Base-by-base conservation (phyloP, 1,284 basidiomycete species). In the Fereydounia khargensis region DNA sequence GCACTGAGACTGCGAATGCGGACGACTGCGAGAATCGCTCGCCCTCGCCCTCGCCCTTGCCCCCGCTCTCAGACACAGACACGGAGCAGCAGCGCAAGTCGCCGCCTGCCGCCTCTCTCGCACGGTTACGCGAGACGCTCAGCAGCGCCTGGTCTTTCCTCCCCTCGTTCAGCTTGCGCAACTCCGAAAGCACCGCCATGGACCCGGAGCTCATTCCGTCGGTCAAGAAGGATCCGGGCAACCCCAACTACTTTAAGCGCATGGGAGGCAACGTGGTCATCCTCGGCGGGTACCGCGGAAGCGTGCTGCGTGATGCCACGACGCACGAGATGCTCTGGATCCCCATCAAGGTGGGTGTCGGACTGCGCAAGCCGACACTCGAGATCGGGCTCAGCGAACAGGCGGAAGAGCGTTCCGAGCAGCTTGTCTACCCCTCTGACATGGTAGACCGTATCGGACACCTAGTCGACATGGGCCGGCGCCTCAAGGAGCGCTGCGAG, bases 201-300 rank as follows among this genome's bases (percentile, higher is more conserved):
- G 64, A 64, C 23, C 43, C 59, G 3, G 60, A 64, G 39, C 42
- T 58, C n/a, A 64, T 66, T 16, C 64, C 64, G 0, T 42, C 46
- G 3, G 52, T 64, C 11, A 52, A 44, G 54, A 19, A 52, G 50
- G 31, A 60, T 36, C 3, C 47, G 53, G 35, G 62, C 49, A 35
- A 46, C 48, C 47, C 53, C 9, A 45, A 55, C 28, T 65, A 62
- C 42, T 69, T 73, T 61, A 51, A 63, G 20, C 42, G 47, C n/a
- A 45, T 77, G 6, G 48, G 52, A 11, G 73, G 74, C 4, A 70
- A 73, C 39, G 71, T 77, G 4, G 39, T 77, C 18, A 57, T 74
- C 39, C 19, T 76, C 17, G 76, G 76, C 10, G 76, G 76, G 0
- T 77, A 72, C 49, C 47, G 76, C 7, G 76, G 76, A 0, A 59